Conservation (phyloP, 495 filamentous ascomycete genomes). For the Neurospora tetraspora region DNA sequence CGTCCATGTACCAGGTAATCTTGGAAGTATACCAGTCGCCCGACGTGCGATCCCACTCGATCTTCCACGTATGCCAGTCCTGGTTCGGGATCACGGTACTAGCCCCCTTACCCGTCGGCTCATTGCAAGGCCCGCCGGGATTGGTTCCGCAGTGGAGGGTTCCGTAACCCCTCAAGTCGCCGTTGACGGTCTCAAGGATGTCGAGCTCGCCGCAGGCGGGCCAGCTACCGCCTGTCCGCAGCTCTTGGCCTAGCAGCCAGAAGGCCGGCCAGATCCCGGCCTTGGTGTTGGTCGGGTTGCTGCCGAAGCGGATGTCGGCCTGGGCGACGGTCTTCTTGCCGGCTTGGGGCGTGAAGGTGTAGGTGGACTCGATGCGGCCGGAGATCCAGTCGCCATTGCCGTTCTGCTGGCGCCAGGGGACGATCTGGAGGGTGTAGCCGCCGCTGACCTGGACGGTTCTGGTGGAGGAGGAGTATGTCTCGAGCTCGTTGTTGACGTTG, state of each 20-base stretch:
- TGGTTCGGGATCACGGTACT: constrained; percentile 26
- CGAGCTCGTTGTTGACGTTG: constrained; percentile 33
- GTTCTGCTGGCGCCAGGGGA: constrained; percentile 28
- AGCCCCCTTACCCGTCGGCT: constrained; percentile 29
- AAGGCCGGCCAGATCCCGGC: constrained; percentile 46
- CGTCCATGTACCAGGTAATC: constrained; percentile 40
- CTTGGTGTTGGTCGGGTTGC: constrained; percentile 23
- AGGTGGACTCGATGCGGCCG: constrained; percentile 36
- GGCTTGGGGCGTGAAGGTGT: constrained; percentile 31
- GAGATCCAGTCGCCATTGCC: constrained; percentile 33
- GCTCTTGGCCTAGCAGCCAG: constrained; percentile 38
- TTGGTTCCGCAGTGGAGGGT: constrained; percentile 35
- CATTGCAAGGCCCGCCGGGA: constrained; percentile 37
- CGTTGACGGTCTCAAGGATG: constrained; percentile 40
- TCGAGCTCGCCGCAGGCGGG: constrained; percentile 43
- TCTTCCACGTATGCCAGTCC: constrained; percentile 38
- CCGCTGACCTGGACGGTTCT: constrained; percentile 34
- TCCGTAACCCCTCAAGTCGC: constrained; percentile 31
- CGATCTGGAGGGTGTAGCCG: constrained; percentile 33
- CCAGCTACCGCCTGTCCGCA: constrained; percentile 32
- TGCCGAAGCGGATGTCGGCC: constrained; percentile 34
- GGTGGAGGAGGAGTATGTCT: constrained; percentile 29
- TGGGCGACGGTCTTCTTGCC: constrained; percentile 32
- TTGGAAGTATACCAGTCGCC: constrained; percentile 31
- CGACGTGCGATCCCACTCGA: constrained; percentile 33